phyloP scores from a whole-genome alignment of 768 basidiomycete genomes.

The Trametes gibbosa region DNA sequence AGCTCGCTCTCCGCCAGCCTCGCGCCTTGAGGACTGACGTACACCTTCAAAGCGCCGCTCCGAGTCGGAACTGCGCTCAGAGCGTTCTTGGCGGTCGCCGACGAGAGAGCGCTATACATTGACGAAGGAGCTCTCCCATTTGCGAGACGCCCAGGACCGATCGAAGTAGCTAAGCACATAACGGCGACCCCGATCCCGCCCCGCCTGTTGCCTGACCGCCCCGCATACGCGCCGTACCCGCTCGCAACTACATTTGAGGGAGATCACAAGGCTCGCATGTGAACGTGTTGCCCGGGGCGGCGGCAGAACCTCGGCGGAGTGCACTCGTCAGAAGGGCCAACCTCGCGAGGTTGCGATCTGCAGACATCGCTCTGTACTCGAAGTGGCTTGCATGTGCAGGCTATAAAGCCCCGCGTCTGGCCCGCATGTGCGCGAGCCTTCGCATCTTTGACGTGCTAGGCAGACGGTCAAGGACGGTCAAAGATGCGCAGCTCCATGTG shows the following conservation, averaged over 20 bases:
- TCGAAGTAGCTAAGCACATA: too few species aligned
- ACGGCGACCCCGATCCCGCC: not conserved
- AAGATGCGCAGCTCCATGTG: not conserved
- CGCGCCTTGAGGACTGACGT: not conserved
- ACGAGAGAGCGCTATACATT: not conserved
- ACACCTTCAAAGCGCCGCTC: not conserved
- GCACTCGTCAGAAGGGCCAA: not conserved
- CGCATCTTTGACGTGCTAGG: not conserved
- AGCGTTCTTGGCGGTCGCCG: not conserved
- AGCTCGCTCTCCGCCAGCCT: not conserved
- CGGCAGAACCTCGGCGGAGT: conserved; percentile 3
- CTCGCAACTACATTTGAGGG: not conserved
- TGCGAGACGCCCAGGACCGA: not conserved
- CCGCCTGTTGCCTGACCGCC: not conserved
- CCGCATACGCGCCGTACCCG: not conserved
- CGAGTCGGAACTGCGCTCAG: conserved; percentile 8
- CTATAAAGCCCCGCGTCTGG: not conserved
- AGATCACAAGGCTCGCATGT: not conserved
- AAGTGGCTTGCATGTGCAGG: too few species aligned
- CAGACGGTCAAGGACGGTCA: too few species aligned
- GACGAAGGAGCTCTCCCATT: not conserved
- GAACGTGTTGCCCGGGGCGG: not conserved
- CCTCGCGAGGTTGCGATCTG: not conserved
- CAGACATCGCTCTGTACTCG: not conserved
- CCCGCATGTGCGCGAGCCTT: not conserved